phyloP scores from a whole-genome alignment of 257 asterid species.

The Henckelia pumila region DNA sequence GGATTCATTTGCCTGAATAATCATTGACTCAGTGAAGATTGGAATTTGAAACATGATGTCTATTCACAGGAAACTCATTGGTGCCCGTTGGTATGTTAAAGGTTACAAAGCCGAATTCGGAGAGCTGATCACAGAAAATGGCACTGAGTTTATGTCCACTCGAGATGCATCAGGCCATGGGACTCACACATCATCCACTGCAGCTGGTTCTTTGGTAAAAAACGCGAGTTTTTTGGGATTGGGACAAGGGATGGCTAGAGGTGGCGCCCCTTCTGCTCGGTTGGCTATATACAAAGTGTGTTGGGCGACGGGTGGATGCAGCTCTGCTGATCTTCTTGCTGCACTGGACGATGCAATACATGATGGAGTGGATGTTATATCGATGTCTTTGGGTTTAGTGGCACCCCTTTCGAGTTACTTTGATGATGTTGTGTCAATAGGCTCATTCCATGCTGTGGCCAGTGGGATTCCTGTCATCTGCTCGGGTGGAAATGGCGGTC shows the following conservation, averaged over 20 bases:
- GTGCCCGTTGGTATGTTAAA: slow-evolving; percentile 40
- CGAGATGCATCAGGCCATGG: slow-evolving; percentile 48
- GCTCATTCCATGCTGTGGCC: slow-evolving; percentile 36
- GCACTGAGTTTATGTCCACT: slow-evolving; percentile 31
- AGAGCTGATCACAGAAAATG: slow-evolving; percentile 20
- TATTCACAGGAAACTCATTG: slow-evolving; percentile 36
- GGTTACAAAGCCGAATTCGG: slow-evolving; percentile 39
- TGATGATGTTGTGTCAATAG: slow-evolving; percentile 29
- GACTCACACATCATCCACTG: slow-evolving; percentile 43
- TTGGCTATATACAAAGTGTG: slow-evolving; percentile 45
- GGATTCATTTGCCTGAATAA: neutral
- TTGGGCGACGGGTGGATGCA: slow-evolving; percentile 38
- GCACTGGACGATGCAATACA: slow-evolving; percentile 38
- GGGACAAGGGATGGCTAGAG: slow-evolving; percentile 35
- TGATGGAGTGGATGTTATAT: slow-evolving; percentile 36
- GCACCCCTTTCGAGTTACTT: slow-evolving; percentile 28
- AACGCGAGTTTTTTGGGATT: slow-evolving; percentile 30
- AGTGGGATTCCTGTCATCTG: slow-evolving; percentile 39
- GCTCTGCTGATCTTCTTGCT: slow-evolving; percentile 40
- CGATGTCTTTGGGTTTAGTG: slow-evolving; percentile 29
- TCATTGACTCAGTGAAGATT: neutral
- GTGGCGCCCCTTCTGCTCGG: slow-evolving; percentile 38
- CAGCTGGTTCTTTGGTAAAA: slow-evolving; percentile 27
- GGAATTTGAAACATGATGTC: neutral
- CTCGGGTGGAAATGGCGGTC: slow-evolving; percentile 40